Percentiles rank a stretch among this genome's conserved stretches.
Conservation (phyloP, 768 basidiomycete species). For the Pleurotus citrinopileatus region DNA sequence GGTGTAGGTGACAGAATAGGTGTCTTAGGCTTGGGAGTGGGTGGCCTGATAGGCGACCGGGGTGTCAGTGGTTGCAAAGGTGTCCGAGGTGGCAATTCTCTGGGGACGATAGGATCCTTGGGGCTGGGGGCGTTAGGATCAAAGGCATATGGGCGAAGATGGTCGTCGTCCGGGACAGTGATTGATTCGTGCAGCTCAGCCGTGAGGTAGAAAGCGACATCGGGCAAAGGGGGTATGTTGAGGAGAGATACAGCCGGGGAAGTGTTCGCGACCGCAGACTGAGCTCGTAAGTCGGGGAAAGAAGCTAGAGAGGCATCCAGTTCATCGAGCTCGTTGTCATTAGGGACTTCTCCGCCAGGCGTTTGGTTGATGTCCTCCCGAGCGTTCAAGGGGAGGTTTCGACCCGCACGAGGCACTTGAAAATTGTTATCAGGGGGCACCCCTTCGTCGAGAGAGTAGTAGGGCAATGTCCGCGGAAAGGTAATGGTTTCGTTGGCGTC, state of each 20-base stretch:
- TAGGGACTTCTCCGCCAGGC: too few relatives aligned
- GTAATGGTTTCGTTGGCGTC: too few relatives aligned
- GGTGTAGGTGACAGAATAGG: too few relatives aligned
- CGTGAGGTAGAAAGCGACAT: background rate
- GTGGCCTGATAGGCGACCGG: too few relatives aligned
- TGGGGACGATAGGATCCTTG: conserved; percentile 2
- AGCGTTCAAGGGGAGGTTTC: background rate
- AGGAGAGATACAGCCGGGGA: background rate
- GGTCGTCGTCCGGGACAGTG: background rate
- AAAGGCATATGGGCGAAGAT: background rate
- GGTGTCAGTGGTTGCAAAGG: background rate
- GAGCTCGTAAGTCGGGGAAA: conserved; percentile 4
- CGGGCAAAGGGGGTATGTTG: background rate
- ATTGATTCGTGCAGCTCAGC: background rate
- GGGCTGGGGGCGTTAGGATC: conserved; percentile 6
- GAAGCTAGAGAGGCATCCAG: background rate
- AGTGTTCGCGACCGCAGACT: background rate
- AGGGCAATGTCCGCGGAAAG: too few relatives aligned
- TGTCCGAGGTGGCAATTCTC: background rate
- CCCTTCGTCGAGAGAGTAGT: too few relatives aligned
- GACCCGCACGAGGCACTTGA: too few relatives aligned
- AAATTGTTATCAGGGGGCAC: too few relatives aligned
- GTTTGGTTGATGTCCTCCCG: too few relatives aligned
- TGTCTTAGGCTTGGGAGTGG: too few relatives aligned
- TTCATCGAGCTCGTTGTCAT: background rate